Evolutionary conservation across 768 basidiomycete species (phyloP).

Genomic region (Dioszegia crocea): DNA sequence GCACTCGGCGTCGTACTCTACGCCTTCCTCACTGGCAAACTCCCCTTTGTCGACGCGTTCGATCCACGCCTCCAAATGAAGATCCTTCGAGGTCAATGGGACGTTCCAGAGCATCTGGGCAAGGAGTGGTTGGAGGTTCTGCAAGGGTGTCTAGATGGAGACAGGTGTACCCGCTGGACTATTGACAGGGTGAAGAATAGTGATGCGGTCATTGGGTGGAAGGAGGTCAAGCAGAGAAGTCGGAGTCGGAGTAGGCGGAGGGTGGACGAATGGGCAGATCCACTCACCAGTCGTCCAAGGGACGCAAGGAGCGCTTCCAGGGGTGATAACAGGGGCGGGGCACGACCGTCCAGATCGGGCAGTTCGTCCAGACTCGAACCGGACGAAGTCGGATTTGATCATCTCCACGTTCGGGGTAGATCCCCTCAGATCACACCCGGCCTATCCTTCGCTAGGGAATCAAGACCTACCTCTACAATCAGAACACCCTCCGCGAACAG

Average conservation of each 20-base stretch:
- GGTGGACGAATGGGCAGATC: conserved; percentile 4
- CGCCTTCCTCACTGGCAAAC: conserved; percentile 71
- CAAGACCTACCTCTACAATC: background rate
- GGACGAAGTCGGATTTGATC: background rate
- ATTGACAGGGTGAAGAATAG: conserved; percentile 70
- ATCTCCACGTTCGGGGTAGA: background rate
- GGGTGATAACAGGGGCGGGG: background rate
- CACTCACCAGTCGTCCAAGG: conserved; percentile 2
- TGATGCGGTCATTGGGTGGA: conserved; percentile 47
- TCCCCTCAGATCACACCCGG: background rate
- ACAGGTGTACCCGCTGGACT: conserved; percentile 66
- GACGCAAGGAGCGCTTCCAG: conserved; percentile 14
- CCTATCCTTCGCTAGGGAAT: background rate
- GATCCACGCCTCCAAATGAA: conserved; percentile 90
- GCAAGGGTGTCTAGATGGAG: conserved; percentile 70
- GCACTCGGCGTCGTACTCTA: conserved; percentile 87
- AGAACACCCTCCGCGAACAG: background rate
- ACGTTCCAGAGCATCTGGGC: conserved; percentile 49
- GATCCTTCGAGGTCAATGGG: conserved; percentile 70
- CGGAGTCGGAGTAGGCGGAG: conserved; percentile 24
- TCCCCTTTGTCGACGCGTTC: conserved; percentile 84
- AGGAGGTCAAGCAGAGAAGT: conserved; percentile 37
- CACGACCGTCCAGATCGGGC: background rate
- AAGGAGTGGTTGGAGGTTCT: conserved; percentile 57
- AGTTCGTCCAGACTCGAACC: background rate